These are phyloP conservation scores for Pyricularia sp. DNA, from an alignment of 2,329 filamentous ascomycete genomes.

Conservation along the genomic window DNA sequence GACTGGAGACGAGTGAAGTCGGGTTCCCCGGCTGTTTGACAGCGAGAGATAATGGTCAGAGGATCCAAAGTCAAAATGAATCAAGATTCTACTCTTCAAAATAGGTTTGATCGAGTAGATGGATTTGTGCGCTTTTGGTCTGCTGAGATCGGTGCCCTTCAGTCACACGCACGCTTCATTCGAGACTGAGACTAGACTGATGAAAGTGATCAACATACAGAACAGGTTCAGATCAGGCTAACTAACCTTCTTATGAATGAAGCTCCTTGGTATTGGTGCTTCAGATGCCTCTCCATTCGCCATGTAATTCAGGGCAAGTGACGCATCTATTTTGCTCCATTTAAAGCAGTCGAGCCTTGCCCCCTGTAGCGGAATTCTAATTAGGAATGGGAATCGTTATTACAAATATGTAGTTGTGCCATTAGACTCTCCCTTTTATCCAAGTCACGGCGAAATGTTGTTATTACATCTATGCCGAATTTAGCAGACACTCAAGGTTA, in stretches of 20 bases:
- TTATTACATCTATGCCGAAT: background rate
- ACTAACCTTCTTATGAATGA: background rate
- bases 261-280: background rate
- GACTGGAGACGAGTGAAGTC: background rate
- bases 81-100: background rate
- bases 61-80: background rate
- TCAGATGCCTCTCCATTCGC: background rate
- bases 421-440: background rate
- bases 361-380: background rate
- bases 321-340: background rate
- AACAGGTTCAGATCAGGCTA: background rate
- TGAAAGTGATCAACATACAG: background rate
- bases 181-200: background rate
- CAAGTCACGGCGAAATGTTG: background rate
- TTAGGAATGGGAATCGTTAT: background rate
- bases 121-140: background rate
- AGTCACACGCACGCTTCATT: background rate
- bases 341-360: background rate
- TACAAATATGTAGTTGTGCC: background rate
- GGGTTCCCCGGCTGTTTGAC: background rate
- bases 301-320: background rate
- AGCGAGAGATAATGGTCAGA: background rate
- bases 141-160: background rate
- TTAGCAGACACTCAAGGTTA: background rate
- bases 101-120: background rate